A percentile compares a stretch with the other conserved stretches of the same genome.
Evolutionary conservation across 2,329 filamentous ascomycete species (phyloP).

Genomic region (Podosphaera xanthii): DNA sequence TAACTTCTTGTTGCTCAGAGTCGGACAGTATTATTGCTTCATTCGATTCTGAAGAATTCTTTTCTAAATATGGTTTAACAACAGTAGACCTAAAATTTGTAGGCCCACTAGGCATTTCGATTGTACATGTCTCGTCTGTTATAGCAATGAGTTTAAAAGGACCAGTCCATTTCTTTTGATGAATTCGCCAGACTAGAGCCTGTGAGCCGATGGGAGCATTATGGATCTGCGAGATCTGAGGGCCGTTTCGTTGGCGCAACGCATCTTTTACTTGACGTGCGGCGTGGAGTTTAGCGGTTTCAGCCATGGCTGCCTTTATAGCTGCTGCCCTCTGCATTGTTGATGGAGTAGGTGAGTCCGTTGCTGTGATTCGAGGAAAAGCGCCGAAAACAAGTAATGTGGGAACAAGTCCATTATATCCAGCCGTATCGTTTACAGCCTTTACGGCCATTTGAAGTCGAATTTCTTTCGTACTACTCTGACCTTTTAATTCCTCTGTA

Average conservation of each 20-base stretch:
- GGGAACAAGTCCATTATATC: neutral
- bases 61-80: too few species aligned
- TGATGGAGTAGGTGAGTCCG: neutral
- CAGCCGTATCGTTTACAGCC: neutral
- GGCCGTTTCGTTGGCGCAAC: conserved; percentile 1
- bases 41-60: too few species aligned
- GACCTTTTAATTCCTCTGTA: neutral
- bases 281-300: conserved; percentile 1
- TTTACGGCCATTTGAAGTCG: conserved; percentile 1
- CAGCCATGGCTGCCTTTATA: conserved; percentile 3
- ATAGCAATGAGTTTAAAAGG: neutral
- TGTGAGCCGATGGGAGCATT: conserved; percentile 1
- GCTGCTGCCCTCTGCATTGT: neutral
- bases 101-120: neutral
- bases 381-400: conserved; percentile 1
- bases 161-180: neutral
- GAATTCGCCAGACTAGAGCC: conserved; percentile 2
- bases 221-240: neutral
- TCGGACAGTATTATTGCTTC: too few species aligned
- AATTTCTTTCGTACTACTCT: neutral
- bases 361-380: neutral
- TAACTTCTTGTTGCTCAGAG: too few species aligned
- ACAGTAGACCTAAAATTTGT: neutral
- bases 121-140: neutral
- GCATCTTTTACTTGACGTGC: conserved; percentile 1